Evolutionary conservation across 2,329 filamentous ascomycete genomes (phyloP).

Genomic region (Gnomoniopsis smithogilvyi): DNA sequence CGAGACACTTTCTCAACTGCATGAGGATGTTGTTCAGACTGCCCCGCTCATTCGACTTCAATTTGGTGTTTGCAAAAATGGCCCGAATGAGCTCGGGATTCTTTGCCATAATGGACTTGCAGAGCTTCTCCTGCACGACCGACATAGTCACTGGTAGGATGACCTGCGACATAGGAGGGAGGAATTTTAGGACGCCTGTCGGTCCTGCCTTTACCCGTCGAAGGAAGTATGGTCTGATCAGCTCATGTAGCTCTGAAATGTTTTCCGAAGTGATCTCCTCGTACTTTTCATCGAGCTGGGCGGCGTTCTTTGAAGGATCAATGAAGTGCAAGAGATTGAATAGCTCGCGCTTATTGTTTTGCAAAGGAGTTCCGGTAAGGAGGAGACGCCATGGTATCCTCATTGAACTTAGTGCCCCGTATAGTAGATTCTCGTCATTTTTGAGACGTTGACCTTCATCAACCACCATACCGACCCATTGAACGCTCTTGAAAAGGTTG

Average conservation of each 20-base stretch:
- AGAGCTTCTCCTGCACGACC: conserved; percentile 86
- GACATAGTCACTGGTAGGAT: conserved; percentile 97
- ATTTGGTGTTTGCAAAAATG: conserved; percentile 69
- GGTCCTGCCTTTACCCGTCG: conserved; percentile 77
- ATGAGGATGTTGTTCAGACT: conserved; percentile 92
- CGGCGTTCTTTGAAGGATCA: conserved; percentile 68
- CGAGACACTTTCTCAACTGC: conserved; percentile 91
- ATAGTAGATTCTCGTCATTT: conserved; percentile 83
- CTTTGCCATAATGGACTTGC: conserved; percentile 88
- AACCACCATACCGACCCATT: conserved; percentile 85
- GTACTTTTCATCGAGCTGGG: conserved; percentile 71
- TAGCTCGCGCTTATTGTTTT: conserved; percentile 92
- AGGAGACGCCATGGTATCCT: conserved; percentile 80
- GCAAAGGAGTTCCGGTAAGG: conserved; percentile 86
- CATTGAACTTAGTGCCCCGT: conserved; percentile 68
- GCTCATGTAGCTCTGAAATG: conserved; percentile 73
- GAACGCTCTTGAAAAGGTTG: conserved; percentile 64
- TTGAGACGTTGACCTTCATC: conserved; percentile 96
- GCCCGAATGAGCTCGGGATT: conserved; percentile 85
- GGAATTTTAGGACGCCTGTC: conserved; percentile 70
- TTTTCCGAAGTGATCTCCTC: conserved; percentile 78
- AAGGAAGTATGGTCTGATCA: conserved; percentile 71
- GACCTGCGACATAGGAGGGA: conserved; percentile 91
- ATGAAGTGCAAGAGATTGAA: conserved; percentile 98
- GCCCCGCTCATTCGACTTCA: conserved; percentile 69